Conservation (phyloP, 1,284 basidiomycete species). For the Taiwanofungus camphoratus region DNA sequence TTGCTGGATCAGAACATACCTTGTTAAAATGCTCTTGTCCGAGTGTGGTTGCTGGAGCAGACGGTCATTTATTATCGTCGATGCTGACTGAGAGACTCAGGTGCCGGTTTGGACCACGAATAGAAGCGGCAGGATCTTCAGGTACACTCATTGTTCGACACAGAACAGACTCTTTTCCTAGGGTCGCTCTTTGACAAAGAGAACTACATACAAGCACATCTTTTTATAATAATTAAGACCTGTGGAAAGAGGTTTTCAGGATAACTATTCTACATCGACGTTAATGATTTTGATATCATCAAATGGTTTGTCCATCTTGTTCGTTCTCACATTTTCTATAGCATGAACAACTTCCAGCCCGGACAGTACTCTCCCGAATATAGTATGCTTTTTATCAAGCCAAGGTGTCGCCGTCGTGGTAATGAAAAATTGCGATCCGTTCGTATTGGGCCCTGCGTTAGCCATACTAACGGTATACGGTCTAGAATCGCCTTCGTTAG, state of each 20-base stretch:
- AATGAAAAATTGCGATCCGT: conserved; percentile 98
- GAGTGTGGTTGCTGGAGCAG: conserved; percentile 16
- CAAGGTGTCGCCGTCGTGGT: conserved; percentile 95
- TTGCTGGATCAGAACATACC: conserved; percentile 16
- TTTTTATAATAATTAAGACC: background rate
- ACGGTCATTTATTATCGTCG: conserved; percentile 16
- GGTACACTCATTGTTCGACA: conserved; percentile 14
- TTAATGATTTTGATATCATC: conserved; percentile 90
- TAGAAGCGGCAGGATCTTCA: conserved; percentile 6
- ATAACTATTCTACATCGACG: conserved; percentile 55
- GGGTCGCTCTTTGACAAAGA: conserved; percentile 22
- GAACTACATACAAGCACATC: background rate
- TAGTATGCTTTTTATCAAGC: conserved; percentile 96
- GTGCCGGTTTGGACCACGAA: conserved; percentile 11
- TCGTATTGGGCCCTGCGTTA: conserved; percentile 93
- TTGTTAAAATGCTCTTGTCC: conserved; percentile 41
- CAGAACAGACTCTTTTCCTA: conserved; percentile 17
- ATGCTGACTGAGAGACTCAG: conserved; percentile 13
- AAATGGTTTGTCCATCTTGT: conserved; percentile 82
- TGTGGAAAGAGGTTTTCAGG: background rate
- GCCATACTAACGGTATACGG: conserved; percentile 99
- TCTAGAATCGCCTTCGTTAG: conserved; percentile 30
- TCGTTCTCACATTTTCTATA: conserved; percentile 63
- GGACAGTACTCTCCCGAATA: conserved; percentile 76
- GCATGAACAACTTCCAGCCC: conserved; percentile 55